Evolutionary conservation across 192 early-diverging fungal genomes (phyloP), one percentile per base, ranked within the genome.

Genomic region (Umbelopsis sp.): DNA sequence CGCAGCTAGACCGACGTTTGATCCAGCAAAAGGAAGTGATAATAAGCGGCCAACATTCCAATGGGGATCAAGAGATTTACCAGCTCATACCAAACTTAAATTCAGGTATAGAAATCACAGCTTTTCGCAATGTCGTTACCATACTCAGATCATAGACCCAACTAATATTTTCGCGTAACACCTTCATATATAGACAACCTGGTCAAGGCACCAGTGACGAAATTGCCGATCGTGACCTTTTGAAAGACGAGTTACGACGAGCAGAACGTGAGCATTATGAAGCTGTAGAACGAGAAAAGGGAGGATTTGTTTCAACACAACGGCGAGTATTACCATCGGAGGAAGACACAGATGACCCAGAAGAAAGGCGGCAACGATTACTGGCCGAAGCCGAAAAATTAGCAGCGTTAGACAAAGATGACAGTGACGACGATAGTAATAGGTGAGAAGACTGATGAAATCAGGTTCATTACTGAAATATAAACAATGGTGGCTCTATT

Each of bases 51-150:
- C 91, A 25, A 88, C 89, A 29, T 85, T 87, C 29, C 83, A 87
- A 72, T 86, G 85, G 31, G 87, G 88, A 29, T 82, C 88, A 32
- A 86, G 89, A 56, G 93, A 92, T 77, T 78, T 94, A 31, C 86
- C 91, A 16, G 84, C 88, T 31, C 91, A 94, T 59, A 93, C 91
- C 26, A 88, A 87, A 71, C 87, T 94, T 71, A 94, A 94, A 72
- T 90, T 84, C 69, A 84, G 92, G 80, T 83, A 81, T 66, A 17
- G 0, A 34, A 2, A 1, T 20, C 11, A 14, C 38, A 54, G 17
- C 38, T 24, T 16, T 62, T 4, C 56, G 17, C 50, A 26, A 21
- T 4, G 54, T n/a, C 7, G 12, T n/a, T n/a, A n/a, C n/a, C n/a
- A n/a, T n/a, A n/a, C n/a, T n/a, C n/a, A n/a, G 9, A 22, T 45